Evolutionary conservation across 2,329 filamentous ascomycete species (phyloP), one percentile per base, ranked within the genome.

Genomic region (Aspergillus jensenii): DNA sequence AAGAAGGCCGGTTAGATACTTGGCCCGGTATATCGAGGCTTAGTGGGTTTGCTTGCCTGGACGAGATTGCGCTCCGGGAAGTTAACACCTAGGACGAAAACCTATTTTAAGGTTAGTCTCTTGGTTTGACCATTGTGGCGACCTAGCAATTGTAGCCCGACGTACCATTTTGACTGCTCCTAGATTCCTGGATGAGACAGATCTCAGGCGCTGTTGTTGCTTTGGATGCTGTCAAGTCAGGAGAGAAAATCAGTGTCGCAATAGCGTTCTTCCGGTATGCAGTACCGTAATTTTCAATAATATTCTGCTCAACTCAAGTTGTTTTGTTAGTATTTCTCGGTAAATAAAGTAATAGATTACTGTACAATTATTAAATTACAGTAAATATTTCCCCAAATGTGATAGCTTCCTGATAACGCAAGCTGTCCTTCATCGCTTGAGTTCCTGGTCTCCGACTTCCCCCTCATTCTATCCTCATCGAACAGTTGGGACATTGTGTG

Each of bases 61-160:
- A 98, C 88, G 71, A 97, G 85, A 76, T 88, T 88, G 69, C 81
- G 79, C 79, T 96, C 93, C 67, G 85, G 80, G 81, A 98, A 97
- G 80, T 90, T 93, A 80, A 90, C 82, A 69, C 91, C 90, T 71
- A 93, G 83, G 70, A 98, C 88, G 81, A 95, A 90, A 70, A 93
- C 89, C 90, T 52, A 35, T 41, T 47, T n/a, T 17, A 3, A 17
- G 23, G 48, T 70, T 59, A 68, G 60, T 33, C n/a, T 17, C 15
- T 7, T 17, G 4, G 3, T 40, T 37, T 47, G 6, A 55, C 11
- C 1, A 4, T 37, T 11, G n/a, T 25, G 19, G 23, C 21, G n/a
- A 27, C 9, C 9, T 31, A 31, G 27, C 6, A 37, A 50, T 19
- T 48, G 27, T 14, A 37, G 12, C 9, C 3, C 21, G 8, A 17